A percentile compares a stretch with the other conserved stretches of the same genome.
phyloP scores from a whole-genome alignment of 2,329 filamentous ascomycete genomes.

The Magnaporthiopsis rhizophila region DNA sequence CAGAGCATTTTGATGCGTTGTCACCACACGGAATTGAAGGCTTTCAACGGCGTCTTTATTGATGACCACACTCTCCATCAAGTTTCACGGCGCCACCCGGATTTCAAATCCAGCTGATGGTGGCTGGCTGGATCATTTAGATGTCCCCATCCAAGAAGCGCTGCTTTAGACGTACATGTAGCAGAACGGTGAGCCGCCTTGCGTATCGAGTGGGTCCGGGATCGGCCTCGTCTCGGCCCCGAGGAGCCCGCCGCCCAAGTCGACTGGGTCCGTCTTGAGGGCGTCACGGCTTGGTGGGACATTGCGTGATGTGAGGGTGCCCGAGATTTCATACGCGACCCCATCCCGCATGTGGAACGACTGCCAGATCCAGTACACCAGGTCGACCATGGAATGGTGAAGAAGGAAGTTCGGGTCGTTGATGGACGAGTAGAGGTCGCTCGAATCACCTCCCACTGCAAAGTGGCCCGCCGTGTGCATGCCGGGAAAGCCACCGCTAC shows the following conservation, averaged over 20 bases:
- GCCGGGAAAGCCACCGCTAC: constrained; percentile 12
- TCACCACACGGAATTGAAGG: too few species aligned
- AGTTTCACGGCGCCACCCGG: too few species aligned
- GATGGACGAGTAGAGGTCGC: constrained; percentile 23
- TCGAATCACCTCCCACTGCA: constrained; percentile 26
- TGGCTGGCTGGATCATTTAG: too few species aligned
- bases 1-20: too few species aligned
- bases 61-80: too few species aligned
- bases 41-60: too few species aligned
- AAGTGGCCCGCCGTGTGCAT: constrained; percentile 27
- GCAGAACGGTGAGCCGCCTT: constrained; percentile 1
- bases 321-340: neutral
- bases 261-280: constrained; percentile 16
- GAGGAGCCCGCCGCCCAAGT: neutral
- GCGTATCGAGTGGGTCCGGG: neutral
- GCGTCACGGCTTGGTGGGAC: constrained; percentile 14
- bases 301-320: constrained; percentile 4
- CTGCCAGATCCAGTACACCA: constrained; percentile 28
- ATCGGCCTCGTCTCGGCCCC: constrained; percentile 2
- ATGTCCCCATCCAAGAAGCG: too few species aligned
- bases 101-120: too few species aligned
- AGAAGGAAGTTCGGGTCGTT: constrained; percentile 27
- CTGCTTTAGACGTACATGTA: neutral
- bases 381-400: constrained; percentile 24
- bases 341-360: constrained; percentile 20